Conservation (phyloP, 495 filamentous ascomycete genomes). For the Hypoxylon lenormandii region DNA sequence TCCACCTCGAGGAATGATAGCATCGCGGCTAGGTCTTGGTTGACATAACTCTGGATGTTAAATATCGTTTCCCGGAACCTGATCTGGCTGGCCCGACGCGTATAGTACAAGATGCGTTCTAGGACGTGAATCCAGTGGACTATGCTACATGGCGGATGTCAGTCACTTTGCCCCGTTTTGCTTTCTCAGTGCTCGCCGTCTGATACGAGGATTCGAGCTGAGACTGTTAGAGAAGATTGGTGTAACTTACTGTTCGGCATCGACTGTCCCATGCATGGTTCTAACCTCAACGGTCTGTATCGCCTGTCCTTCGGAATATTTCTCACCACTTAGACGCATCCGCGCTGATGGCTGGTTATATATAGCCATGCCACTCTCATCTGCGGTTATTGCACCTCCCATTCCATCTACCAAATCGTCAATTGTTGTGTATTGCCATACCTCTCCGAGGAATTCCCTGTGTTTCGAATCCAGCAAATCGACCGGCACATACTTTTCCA, state of each 20-base stretch:
- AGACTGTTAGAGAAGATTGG: too few species aligned
- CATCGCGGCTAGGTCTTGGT: neutral
- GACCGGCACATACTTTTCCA: neutral
- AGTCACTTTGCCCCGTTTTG: neutral
- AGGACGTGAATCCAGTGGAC: slow-evolving; percentile 40
- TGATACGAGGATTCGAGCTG: too few species aligned
- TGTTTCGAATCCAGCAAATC: too few species aligned
- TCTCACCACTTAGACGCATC: slow-evolving; percentile 5
- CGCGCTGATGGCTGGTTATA: neutral
- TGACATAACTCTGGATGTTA: neutral
- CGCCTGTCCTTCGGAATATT: neutral
- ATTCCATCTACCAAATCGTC: neutral
- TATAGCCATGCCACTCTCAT: too few species aligned
- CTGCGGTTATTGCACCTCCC: neutral
- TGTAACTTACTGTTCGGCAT: slow-evolving; percentile 37
- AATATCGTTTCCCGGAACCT: neutral
- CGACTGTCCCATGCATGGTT: slow-evolving; percentile 47
- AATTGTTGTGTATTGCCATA: slow-evolving; percentile 33
- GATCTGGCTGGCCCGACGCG: neutral
- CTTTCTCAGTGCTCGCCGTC: neutral
- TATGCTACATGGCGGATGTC: slow-evolving; percentile 20
- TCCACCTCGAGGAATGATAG: slow-evolving; percentile 17
- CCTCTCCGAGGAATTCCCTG: neutral
- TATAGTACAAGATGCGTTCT: slow-evolving; percentile 9
- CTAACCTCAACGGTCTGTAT: slow-evolving; percentile 38